Base-by-base conservation (phyloP, 257 asterid genomes). In the Salvia miltiorrhiza region DNA sequence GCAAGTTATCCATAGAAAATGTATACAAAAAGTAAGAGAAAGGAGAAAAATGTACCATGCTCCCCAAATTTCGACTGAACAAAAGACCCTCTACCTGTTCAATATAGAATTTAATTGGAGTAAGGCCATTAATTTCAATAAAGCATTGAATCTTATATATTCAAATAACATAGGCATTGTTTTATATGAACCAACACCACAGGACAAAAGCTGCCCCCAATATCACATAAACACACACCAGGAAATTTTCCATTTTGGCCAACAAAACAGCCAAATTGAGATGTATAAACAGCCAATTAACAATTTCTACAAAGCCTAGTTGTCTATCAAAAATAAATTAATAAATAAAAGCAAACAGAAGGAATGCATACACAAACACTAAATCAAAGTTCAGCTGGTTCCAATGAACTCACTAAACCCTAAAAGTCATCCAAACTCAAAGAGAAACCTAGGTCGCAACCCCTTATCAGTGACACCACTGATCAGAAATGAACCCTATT, bases 11-110 rank as follows among this genome's bases (percentile, higher is more conserved):
- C 26, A 44, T 7, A 47, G 37, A 58, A 17, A 63, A 39, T 19
- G 40, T n/a, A n/a, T n/a, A n/a, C n/a, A n/a, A n/a, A n/a, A n/a
- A n/a, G n/a, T 35, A 26, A 63, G 10, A 4, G 52, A 67, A 39
- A 2, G 56, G 33, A 20, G 13, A 53, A 75, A 65, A 28, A 32
- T 23, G 39, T 75, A 81, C 83, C 86, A 81, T 78, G 54, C 23
- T 75, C 69, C 70, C 61, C 32, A 32, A 45, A 37, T 49, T 69
- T 73, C 48, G 62, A 65, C 56, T 11, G 28, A 16, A 57, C 61
- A 63, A 30, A 30, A 41, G 49, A 41, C 48, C 13, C 59, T 59
- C 65, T 71, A 82, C 73, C 83, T 76, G 78, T 70, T 63, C 64
- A 65, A 44, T n/a, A 55, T 50, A 65, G 44, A 65, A 65, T 50